A percentile compares a stretch with the other conserved stretches of the same genome.
Conservation (phyloP, 2,329 filamentous ascomycete species). For the Geosmithia morbida region DNA sequence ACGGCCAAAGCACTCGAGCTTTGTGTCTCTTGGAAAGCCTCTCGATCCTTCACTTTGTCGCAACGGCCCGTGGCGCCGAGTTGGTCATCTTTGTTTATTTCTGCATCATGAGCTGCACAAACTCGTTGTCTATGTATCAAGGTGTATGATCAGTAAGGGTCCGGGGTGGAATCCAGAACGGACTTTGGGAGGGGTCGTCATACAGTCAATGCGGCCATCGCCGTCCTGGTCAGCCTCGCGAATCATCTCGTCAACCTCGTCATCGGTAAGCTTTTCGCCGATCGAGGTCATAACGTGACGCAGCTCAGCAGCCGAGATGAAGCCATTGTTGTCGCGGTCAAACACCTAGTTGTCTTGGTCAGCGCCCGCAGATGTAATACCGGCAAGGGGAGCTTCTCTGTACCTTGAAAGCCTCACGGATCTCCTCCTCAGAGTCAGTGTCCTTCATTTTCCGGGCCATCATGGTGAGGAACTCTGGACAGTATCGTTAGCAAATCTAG, state of each 20-base stretch:
- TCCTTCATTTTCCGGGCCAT: slow-evolving; percentile 94
- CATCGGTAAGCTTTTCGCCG: slow-evolving; percentile 80
- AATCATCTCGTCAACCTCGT: slow-evolving; percentile 90
- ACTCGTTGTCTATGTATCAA: slow-evolving; percentile 54
- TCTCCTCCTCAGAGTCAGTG: slow-evolving; percentile 82
- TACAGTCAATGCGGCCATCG: slow-evolving; percentile 80
- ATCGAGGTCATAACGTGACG: slow-evolving; percentile 89
- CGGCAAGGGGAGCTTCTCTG: not conserved
- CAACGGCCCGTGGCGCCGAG: not conserved
- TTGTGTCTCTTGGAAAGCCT: not conserved
- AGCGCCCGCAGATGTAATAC: not conserved
- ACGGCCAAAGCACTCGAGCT: not conserved
- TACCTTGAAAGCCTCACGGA: slow-evolving; percentile 79
- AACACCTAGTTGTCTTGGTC: slow-evolving; percentile 39
- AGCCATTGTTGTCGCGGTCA: slow-evolving; percentile 83
- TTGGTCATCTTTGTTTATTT: slow-evolving; percentile 40
- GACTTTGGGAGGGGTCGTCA: slow-evolving; percentile 10
- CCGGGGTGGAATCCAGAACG: not conserved
- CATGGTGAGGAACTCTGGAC: slow-evolving; percentile 75
- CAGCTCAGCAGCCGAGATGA: slow-evolving; percentile 78
- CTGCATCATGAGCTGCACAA: slow-evolving; percentile 93
- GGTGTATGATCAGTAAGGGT: not conserved
- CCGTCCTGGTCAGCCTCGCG: slow-evolving; percentile 82
- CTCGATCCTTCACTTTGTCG: not conserved
- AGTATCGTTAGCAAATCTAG: not conserved